phyloP scores from a whole-genome alignment of 1,284 basidiomycete genomes.

The Cutaneotrichosporon spelunceum region DNA sequence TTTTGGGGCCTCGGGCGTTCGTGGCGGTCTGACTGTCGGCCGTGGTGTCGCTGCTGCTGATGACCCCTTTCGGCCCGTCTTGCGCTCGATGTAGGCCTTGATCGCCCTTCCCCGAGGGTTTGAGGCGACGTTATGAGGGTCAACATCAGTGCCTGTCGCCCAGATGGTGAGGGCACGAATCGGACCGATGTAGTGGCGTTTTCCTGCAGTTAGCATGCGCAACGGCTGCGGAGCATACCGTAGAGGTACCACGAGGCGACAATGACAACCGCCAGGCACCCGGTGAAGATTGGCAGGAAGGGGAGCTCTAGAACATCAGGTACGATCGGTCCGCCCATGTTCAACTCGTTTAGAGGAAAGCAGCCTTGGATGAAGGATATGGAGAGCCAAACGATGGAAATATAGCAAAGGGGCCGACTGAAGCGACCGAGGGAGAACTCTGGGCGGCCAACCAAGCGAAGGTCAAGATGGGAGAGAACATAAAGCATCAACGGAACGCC shows the following conservation, averaged over 20 bases:
- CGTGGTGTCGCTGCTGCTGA: not conserved
- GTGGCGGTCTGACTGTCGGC: not conserved
- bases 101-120: not conserved
- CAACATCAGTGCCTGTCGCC: not conserved
- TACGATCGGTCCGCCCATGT: too few relatives aligned
- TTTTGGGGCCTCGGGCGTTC: not conserved
- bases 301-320: too few relatives aligned
- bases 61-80: not conserved
- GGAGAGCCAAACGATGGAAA: constrained; percentile 1
- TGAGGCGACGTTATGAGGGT: not conserved
- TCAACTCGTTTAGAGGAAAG: not conserved
- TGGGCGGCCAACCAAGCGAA: not conserved
- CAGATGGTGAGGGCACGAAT: not conserved
- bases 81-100: not conserved
- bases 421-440: constrained; percentile 5
- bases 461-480: not conserved
- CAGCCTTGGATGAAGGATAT: constrained; percentile 5
- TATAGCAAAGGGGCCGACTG: not conserved
- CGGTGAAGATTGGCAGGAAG: too few relatives aligned
- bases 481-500: constrained; percentile 4
- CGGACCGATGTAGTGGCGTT: not conserved
- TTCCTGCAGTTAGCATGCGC: not conserved
- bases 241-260: constrained; percentile 4
- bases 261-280: constrained; percentile 1
- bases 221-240: not conserved